Percentiles rank a stretch among this genome's conserved stretches.
phyloP scores from a whole-genome alignment of 176 grass and related monocot species.

The Juncus inflexus region DNA sequence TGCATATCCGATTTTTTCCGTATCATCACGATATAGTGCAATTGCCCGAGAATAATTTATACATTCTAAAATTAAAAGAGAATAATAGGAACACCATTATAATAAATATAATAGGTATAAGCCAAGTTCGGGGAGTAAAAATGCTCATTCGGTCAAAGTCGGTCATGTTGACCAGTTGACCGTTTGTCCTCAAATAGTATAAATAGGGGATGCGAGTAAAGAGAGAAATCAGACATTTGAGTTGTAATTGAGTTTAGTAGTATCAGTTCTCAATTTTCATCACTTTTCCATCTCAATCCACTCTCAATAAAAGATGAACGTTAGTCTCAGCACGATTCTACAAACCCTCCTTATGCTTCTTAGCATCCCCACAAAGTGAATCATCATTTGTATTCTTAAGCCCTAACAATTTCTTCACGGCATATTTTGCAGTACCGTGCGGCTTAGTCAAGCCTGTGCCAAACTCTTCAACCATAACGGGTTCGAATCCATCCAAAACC shows the following conservation, averaged over 20 bases:
- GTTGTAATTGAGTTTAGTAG: no score
- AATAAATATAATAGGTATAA: no score
- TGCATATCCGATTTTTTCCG: constrained; percentile 58
- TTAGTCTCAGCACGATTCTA: constrained; percentile 33
- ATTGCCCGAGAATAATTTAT: constrained; percentile 53
- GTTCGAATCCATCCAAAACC: constrained; percentile 44
- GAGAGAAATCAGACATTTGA: no score
- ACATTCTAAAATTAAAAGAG: neutral
- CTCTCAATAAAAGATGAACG: constrained; percentile 18
- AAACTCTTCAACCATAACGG: constrained; percentile 54
- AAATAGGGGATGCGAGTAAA: neutral
- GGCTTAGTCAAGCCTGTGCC: constrained; percentile 67
- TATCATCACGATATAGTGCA: constrained; percentile 59
- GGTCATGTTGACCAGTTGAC: no score
- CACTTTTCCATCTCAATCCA: no score
- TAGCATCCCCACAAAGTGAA: constrained; percentile 42
- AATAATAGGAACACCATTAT: no score
- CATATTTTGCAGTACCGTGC: constrained; percentile 74
- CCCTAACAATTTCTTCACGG: constrained; percentile 61
- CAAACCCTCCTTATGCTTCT: constrained; percentile 50
- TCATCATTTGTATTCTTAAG: constrained; percentile 61
- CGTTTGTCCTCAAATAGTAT: no score
- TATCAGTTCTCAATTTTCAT: no score
- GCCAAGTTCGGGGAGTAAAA: no score
- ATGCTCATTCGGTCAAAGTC: no score